A percentile compares a stretch with the other conserved stretches of the same genome.
Evolutionary conservation across 1,139 yeast species (phyloP).

Genomic region (Pichia sp.): DNA sequence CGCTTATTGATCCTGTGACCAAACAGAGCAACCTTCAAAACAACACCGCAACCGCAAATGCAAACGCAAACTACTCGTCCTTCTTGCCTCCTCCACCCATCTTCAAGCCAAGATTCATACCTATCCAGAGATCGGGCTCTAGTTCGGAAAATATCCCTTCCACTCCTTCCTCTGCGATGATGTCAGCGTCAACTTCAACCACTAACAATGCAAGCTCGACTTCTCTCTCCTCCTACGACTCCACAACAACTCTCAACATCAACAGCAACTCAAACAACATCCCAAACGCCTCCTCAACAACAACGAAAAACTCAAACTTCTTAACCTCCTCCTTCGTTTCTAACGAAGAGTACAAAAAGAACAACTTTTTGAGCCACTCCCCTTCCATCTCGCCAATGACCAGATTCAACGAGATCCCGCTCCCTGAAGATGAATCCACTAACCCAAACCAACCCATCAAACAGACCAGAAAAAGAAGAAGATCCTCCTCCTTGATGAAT

Average conservation of each 20-base stretch:
- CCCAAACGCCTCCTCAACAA: background rate
- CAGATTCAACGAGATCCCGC: slow-evolving; percentile 25
- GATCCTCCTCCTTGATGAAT: slow-evolving; percentile 41
- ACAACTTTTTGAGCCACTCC: slow-evolving; percentile 24
- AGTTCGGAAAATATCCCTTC: slow-evolving; percentile 16
- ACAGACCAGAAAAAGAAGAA: slow-evolving; percentile 35
- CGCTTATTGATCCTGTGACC: too few relatives aligned
- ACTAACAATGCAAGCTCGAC: background rate
- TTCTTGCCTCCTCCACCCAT: slow-evolving; percentile 56
- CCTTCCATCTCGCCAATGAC: slow-evolving; percentile 36
- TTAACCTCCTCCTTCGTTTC: slow-evolving; percentile 31
- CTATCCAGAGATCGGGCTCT: slow-evolving; percentile 44
- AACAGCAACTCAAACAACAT: too few relatives aligned
- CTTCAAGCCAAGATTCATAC: slow-evolving; percentile 61
- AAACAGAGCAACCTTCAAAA: too few relatives aligned
- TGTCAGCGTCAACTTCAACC: background rate
- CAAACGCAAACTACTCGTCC: background rate
- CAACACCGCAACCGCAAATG: too few relatives aligned
- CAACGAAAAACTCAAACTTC: slow-evolving; percentile 22
- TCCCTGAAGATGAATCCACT: slow-evolving; percentile 9
- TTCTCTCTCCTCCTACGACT: too few relatives aligned
- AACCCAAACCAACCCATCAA: slow-evolving; percentile 8
- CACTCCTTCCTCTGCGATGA: too few relatives aligned
- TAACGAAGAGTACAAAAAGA: slow-evolving; percentile 25
- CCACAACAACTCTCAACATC: too few relatives aligned